Percentiles rank a stretch among this genome's conserved stretches.
phyloP scores from a whole-genome alignment of 768 basidiomycete genomes.

The Suillus discolor region DNA sequence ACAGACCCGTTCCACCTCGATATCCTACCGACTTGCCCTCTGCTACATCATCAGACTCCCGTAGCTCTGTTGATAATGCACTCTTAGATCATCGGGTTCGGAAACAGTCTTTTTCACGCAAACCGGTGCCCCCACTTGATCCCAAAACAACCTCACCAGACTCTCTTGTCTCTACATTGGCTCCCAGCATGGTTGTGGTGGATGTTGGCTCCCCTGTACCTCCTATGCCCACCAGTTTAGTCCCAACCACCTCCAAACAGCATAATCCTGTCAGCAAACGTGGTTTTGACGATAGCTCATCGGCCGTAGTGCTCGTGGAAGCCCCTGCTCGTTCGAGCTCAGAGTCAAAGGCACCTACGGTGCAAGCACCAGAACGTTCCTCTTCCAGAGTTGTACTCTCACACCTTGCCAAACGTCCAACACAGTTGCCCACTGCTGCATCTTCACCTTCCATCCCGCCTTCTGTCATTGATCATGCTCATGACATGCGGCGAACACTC shows the following conservation, averaged over 20 bases:
- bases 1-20: constrained; percentile 63
- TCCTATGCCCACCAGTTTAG: neutral
- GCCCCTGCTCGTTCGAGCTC: constrained; percentile 6
- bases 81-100: constrained; percentile 25
- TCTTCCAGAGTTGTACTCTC: constrained; percentile 18
- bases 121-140: constrained; percentile 21
- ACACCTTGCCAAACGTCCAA: constrained; percentile 14
- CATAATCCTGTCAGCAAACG: constrained; percentile 1
- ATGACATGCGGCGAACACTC: constrained; percentile 70
- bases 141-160: constrained; percentile 12
- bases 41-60: constrained; percentile 45
- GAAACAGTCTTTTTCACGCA: constrained; percentile 30
- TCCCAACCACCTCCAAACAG: constrained; percentile 11
- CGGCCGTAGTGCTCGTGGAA: neutral
- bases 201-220: neutral
- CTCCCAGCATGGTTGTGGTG: neutral
- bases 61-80: constrained; percentile 21
- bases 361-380: constrained; percentile 14
- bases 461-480: constrained; percentile 47
- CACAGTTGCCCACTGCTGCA: constrained; percentile 20
- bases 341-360: neutral
- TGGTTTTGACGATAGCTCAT: neutral
- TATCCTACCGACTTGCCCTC: constrained; percentile 48
- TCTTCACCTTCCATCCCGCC: constrained; percentile 24
- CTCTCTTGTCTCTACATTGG: constrained; percentile 12